phyloP scores from a whole-genome alignment of 1,139 yeast species.

The Candida gigantensis region DNA sequence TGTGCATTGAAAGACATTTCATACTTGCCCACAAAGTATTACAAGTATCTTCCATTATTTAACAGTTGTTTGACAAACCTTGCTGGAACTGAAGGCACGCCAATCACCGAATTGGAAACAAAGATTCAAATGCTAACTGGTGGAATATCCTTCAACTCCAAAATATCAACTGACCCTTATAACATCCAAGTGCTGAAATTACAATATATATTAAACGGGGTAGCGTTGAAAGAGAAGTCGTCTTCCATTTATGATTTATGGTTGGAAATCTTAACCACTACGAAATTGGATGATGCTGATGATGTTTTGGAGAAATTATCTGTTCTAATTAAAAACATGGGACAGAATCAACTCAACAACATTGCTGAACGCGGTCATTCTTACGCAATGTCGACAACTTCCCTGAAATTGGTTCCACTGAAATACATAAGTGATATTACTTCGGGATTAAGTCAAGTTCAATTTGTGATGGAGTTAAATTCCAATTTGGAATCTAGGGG shows the following conservation, averaged over 20 bases:
- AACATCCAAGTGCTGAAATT: conserved; percentile 46
- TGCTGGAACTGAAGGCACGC: conserved; percentile 68
- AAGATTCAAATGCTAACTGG: conserved; percentile 83
- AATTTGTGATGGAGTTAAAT: conserved; percentile 65
- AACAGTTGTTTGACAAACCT: conserved; percentile 78
- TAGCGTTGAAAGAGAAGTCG: conserved; percentile 70
- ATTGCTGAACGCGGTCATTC: conserved; percentile 89
- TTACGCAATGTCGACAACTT: conserved; percentile 71
- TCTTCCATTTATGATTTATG: conserved; percentile 63
- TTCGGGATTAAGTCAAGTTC: conserved; percentile 75
- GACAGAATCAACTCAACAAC: conserved; percentile 75
- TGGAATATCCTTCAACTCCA: conserved; percentile 65
- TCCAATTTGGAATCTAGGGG: conserved; percentile 50
- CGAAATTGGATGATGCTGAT: conserved; percentile 52
- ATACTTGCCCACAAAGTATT: conserved; percentile 57
- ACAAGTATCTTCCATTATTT: conserved; percentile 75
- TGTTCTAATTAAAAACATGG: conserved; percentile 70
- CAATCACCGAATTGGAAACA: conserved; percentile 83
- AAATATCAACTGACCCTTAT: conserved; percentile 58
- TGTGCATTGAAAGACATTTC: conserved; percentile 59
- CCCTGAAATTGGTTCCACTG: conserved; percentile 62
- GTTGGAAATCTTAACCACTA: conserved; percentile 65
- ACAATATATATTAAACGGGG: conserved; percentile 60
- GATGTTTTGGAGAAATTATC: conserved; percentile 69
- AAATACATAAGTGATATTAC: conserved; percentile 64